Base-by-base conservation (phyloP, 2,329 filamentous ascomycete species). In the Conoideocrella luteorostrata region DNA sequence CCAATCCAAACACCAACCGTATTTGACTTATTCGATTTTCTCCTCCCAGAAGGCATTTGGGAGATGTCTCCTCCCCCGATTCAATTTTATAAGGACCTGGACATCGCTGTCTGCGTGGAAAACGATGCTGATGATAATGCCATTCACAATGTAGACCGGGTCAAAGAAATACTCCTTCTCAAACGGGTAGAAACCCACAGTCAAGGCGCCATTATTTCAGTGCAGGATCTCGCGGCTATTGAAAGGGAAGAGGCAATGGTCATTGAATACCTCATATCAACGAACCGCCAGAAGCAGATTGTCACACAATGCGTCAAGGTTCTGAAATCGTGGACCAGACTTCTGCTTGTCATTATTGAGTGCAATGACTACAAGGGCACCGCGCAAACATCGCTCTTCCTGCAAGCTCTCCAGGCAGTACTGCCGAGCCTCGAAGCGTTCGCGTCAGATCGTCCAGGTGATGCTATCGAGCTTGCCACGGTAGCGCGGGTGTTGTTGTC, bases 21-120 rank as follows among this genome's bases (percentile, higher is more conserved):
- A 6, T 95, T 97, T 56, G 89, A 96, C 51, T 74, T 97, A 18
- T 93, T 95, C 55, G 93, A 98, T 64, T 97, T 97, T 56, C 77
- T 93, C 47, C 63, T 75, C 2, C 60, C 71, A 17, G 72, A 73
- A 36, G 69, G 63, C 13, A 57, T 69, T n/a, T 79, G 77, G 68
- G 62, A 68, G 20, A 61, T 68, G 4, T 58, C 74, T 2, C 62
- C 75, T 3, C 79, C 81, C 3, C 61, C 70, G 5, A 67, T 86
- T 17, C 65, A 70, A 32, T 77, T 77, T 48, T 83, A 90, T 48
- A 67, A 69, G 15, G 80, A 82, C 33, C 61, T 94, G 20, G 80
- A 90, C 51, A 66, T 94, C 38, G 72, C 75, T 4, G 68, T 77
- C 1, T 91, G 84, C 52, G 59, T 78, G 10, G 77, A 79, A 45